These are phyloP conservation scores for Trichoderma aggressivum DNA, from an alignment of 2,329 filamentous ascomycete species.

Conservation along the genomic window DNA sequence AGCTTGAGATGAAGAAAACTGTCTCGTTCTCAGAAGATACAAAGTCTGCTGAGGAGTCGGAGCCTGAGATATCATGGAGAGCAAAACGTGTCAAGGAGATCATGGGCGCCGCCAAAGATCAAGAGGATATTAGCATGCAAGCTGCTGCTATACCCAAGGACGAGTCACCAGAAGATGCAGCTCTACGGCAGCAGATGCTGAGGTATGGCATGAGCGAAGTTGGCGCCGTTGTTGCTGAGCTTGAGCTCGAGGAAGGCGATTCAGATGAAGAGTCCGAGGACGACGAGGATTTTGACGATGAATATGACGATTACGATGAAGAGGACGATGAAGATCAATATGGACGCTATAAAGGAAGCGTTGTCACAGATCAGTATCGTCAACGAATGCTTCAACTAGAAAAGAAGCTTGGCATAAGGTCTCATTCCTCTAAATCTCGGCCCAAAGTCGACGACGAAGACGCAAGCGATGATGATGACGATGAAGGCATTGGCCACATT, in stretches of 20 bases:
- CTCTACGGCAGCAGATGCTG: constrained; percentile 81
- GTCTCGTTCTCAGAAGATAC: constrained; percentile 63
- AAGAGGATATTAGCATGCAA: constrained; percentile 46
- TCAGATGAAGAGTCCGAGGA: constrained; percentile 53
- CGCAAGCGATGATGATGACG: constrained; percentile 41
- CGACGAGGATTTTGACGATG: constrained; percentile 51
- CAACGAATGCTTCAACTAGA: constrained; percentile 84
- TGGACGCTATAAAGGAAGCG: constrained; percentile 66
- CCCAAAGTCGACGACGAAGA: constrained; percentile 45
- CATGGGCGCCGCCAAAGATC: constrained; percentile 54
- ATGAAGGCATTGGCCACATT: constrained; percentile 57
- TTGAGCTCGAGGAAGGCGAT: constrained; percentile 72
- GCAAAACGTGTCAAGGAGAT: constrained; percentile 52
- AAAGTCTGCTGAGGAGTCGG: constrained; percentile 42
- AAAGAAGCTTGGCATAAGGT: constrained; percentile 63
- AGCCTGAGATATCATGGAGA: constrained; percentile 37
- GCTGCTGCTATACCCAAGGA: constrained; percentile 61
- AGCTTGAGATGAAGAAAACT: constrained; percentile 45
- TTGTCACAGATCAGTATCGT: constrained; percentile 71
- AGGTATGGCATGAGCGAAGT: constrained; percentile 86
- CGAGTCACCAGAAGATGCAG: constrained; percentile 77
- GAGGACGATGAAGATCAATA: constrained; percentile 73
- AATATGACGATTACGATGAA: constrained; percentile 46
- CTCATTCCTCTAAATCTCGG: constrained; percentile 55
- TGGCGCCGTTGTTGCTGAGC: constrained; percentile 85